These are phyloP conservation scores for Sugiyamaella mastotermitis DNA, from an alignment of 805 yeast genomes.

Conservation along the genomic window DNA sequence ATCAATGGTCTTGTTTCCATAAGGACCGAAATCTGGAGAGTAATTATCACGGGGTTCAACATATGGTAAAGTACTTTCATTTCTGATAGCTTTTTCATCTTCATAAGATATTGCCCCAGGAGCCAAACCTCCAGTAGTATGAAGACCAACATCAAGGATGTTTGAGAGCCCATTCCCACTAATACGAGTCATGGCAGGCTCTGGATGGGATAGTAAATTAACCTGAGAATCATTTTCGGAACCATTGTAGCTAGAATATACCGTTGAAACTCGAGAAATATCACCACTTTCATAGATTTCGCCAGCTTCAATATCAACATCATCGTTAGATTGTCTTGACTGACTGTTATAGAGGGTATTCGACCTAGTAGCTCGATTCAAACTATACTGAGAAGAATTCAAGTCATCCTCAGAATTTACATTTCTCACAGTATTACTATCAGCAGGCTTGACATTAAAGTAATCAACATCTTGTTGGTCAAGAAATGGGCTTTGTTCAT, in stretches of 20 bases:
- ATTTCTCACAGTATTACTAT: neutral
- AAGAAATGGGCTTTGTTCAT: constrained; percentile 4
- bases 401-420: neutral
- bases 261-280: constrained; percentile 3
- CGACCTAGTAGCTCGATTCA: neutral
- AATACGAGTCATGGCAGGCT: constrained; percentile 3
- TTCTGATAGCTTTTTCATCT: constrained; percentile 3
- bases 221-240: constrained; percentile 7
- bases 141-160: constrained; percentile 25
- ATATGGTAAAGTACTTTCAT: neutral
- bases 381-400: neutral
- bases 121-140: constrained; percentile 29
- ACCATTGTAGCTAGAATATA: neutral
- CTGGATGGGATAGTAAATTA: constrained; percentile 10
- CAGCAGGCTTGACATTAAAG: neutral
- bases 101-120: constrained; percentile 26
- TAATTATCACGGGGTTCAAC: too few relatives aligned
- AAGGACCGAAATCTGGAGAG: too few relatives aligned
- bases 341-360: neutral
- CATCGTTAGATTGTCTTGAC: neutral
- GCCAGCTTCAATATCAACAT: neutral
- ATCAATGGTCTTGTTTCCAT: constrained; percentile 1
- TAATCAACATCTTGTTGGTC: constrained; percentile 1
- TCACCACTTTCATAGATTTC: neutral
- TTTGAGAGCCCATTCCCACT: constrained; percentile 8